Conservation (phyloP, 495 filamentous ascomycete species). For the Neurospora sp. region DNA sequence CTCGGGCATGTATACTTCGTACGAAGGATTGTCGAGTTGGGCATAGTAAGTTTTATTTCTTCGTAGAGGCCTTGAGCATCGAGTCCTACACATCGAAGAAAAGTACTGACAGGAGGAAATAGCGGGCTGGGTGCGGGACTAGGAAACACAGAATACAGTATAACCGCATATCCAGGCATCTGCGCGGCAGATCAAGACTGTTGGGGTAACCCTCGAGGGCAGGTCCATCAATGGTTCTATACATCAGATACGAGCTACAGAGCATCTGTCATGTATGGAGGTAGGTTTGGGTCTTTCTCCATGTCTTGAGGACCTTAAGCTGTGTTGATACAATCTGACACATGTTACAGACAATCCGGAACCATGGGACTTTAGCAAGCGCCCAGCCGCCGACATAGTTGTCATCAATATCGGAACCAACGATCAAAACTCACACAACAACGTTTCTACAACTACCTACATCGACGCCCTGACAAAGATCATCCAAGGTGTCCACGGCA, state of each 20-base stretch:
- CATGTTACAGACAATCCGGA: constrained; percentile 36
- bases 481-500: constrained; percentile 48
- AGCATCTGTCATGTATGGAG: constrained; percentile 39
- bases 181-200: constrained; percentile 49
- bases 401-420: constrained; percentile 62
- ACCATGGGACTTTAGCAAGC: constrained; percentile 48
- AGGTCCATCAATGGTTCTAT: constrained; percentile 57
- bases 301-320: too few species aligned
- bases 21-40: constrained; percentile 52
- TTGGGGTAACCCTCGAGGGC: constrained; percentile 45
- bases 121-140: constrained; percentile 46
- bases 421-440: constrained; percentile 50
- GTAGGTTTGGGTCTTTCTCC: constrained; percentile 10
- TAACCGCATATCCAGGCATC: constrained; percentile 54
- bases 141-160: constrained; percentile 52
- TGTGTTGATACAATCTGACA: neutral
- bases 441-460: constrained; percentile 43
- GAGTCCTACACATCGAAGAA: neutral
- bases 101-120: neutral
- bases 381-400: constrained; percentile 53
- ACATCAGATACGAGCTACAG: constrained; percentile 50
- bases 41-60: constrained; percentile 29
- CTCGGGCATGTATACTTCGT: constrained; percentile 52
- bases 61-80: neutral
- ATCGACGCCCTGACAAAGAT: constrained; percentile 48